These are phyloP conservation scores for Ophioceras dolichostomum DNA, from an alignment of 2,329 filamentous ascomycete species.

Conservation along the genomic window DNA sequence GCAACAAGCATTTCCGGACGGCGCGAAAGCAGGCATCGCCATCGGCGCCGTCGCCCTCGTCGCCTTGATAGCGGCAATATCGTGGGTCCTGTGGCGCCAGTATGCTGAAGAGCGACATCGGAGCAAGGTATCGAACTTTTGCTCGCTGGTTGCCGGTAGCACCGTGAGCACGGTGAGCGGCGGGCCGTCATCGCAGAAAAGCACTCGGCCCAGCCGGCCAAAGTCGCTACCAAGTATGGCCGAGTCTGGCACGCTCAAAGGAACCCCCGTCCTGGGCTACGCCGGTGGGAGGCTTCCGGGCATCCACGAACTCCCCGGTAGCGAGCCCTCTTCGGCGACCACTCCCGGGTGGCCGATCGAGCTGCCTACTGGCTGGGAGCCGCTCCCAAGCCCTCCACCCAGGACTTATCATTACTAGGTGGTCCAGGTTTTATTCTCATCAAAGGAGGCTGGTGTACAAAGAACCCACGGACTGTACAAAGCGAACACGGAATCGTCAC, in stretches of 20 bases:
- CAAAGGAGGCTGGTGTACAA: too few species aligned
- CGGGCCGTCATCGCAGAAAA: not conserved
- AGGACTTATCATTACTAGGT: too few species aligned
- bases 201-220: too few species aligned
- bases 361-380: not conserved
- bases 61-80: not conserved
- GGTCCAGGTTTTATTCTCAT: too few species aligned
- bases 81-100: not conserved
- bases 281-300: not conserved
- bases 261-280: not conserved
- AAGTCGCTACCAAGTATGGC: too few species aligned
- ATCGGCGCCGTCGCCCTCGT: not conserved
- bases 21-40: not conserved
- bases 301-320: not conserved
- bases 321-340: not conserved
- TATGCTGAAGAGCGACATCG: not conserved
- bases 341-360: not conserved
- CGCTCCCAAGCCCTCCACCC: too few species aligned
- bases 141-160: not conserved
- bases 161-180: not conserved
- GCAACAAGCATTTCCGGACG: not conserved
- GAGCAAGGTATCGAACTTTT: not conserved
- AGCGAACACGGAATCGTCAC: too few species aligned
- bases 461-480: too few species aligned
- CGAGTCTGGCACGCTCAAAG: not conserved